Percentiles rank a stretch among this genome's conserved stretches.
Evolutionary conservation across 768 basidiomycete genomes (phyloP).

Genomic region (Lactifluus echinatus): DNA sequence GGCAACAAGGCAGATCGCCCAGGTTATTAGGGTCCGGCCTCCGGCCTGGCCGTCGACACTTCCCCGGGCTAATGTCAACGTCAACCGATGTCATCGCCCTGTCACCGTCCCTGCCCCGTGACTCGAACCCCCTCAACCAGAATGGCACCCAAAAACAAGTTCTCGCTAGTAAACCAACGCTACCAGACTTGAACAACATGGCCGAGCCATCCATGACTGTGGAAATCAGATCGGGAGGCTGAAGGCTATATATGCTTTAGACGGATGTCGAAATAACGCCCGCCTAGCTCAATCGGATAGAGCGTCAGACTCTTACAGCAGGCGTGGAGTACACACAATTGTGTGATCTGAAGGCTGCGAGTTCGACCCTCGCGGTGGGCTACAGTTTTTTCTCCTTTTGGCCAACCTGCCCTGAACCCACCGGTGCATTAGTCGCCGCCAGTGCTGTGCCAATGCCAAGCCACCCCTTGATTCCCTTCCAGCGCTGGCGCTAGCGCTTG

Average conservation of each 20-base stretch:
- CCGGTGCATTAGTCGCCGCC: neutral
- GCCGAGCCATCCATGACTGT: neutral
- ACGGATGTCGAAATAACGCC: conserved; percentile 25
- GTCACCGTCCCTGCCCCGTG: neutral
- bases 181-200: neutral
- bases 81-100: neutral
- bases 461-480: neutral
- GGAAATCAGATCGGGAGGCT: neutral
- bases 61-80: neutral
- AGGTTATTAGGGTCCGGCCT: neutral
- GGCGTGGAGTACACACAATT: conserved; percentile 6
- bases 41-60: neutral
- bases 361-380: conserved; percentile 59
- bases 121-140: neutral
- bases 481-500: too few relatives aligned
- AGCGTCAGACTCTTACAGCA: conserved; percentile 52
- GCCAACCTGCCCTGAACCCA: neutral
- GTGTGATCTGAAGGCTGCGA: conserved; percentile 49
- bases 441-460: neutral
- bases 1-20: neutral
- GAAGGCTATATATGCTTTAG: neutral
- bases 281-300: conserved; percentile 63
- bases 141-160: neutral
- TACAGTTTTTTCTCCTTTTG: conserved; percentile 22
- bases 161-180: neutral